Evolutionary conservation across 495 filamentous ascomycete genomes (phyloP), one percentile per base, ranked within the genome.

Genomic region (Choiromyces venosus): DNA sequence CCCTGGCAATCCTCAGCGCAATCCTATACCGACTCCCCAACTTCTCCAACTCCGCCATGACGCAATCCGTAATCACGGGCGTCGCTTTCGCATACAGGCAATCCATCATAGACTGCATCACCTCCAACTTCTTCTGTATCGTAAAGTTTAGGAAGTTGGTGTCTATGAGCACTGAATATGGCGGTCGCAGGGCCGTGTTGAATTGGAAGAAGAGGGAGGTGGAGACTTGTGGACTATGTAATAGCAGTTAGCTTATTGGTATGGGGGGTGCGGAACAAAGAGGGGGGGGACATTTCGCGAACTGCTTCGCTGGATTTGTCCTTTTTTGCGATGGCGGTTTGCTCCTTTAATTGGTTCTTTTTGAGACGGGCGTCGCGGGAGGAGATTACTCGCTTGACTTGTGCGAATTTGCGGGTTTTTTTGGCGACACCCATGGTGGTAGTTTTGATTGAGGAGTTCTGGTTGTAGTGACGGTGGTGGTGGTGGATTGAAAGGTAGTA

Each of bases 81-180:
- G 84, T 89, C 78, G 87, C 88, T 71, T 87, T 89, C 16, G 89
- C 90, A 73, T 87, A 90, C 21, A 91, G 85, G 76, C 86, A 91
- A 81, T 95, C 92, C 91, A 96, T 96, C 87, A 96, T 91, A 18
- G 90, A 88, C 71, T 94, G 88, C 10, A 96, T 87, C 5, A 99
- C 84, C 36, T 94, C 92, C 21, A 97, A 87, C 84, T 99, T 99
- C 75, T 89, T 87, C 75, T 93, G 91, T 37, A 98, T 93, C 6
- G 93, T 93, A 82, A 96, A 93, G 52, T 89, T 91, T 68, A 98
- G 87, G 81, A 99, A 99, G 82, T 97, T 97, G 83, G 94, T 97
- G 83, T 97, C 93, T 74, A 91, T 86, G 65, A 96, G 89, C 52
- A 96, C 87, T 19, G 86, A 87, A 85, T 96, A 97, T n/a, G 93